phyloP scores from a whole-genome alignment of 306 rosid species.

The Prunus fruticosa region DNA sequence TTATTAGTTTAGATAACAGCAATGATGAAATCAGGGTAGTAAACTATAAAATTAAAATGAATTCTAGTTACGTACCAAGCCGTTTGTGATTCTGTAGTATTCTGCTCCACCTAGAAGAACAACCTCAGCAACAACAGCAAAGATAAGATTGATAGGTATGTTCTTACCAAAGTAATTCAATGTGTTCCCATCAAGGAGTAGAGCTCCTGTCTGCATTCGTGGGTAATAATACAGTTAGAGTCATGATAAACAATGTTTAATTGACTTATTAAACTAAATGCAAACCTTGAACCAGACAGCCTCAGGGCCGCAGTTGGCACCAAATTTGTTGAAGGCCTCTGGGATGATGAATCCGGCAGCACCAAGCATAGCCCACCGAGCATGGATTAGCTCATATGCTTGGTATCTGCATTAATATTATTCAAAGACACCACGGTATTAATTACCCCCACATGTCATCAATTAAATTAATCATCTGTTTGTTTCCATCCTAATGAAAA shows the following conservation, averaged over 20 bases:
- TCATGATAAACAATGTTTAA: constrained; percentile 9
- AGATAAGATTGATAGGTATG: constrained; percentile 83
- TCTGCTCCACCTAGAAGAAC: constrained; percentile 96
- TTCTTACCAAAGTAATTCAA: constrained; percentile 94
- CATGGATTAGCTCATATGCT: constrained; percentile 87
- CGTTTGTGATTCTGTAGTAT: constrained; percentile 87
- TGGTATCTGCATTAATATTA: constrained; percentile 63
- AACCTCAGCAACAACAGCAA: constrained; percentile 83
- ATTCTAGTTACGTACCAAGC: constrained; percentile 59
- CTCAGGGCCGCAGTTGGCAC: constrained; percentile 98
- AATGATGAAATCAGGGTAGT: background rate
- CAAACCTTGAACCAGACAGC: constrained; percentile 99
- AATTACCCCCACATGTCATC: too few relatives aligned
- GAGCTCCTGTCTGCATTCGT: constrained; percentile 85
- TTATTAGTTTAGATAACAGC: background rate
- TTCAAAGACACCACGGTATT: background rate
- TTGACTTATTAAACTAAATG: background rate
- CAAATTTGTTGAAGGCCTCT: constrained; percentile 97
- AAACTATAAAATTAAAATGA: background rate
- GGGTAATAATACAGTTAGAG: background rate
- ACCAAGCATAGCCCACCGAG: constrained; percentile 99
- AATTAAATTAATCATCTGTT: constrained; percentile 1
- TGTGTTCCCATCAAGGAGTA: constrained; percentile 94
- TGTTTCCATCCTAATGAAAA: too few relatives aligned
- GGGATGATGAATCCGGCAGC: constrained; percentile 99